Evolutionary conservation across 2,329 filamentous ascomycete genomes (phyloP), one percentile per base, ranked within the genome.

Genomic region (Ophiocordyceps sinensis): DNA sequence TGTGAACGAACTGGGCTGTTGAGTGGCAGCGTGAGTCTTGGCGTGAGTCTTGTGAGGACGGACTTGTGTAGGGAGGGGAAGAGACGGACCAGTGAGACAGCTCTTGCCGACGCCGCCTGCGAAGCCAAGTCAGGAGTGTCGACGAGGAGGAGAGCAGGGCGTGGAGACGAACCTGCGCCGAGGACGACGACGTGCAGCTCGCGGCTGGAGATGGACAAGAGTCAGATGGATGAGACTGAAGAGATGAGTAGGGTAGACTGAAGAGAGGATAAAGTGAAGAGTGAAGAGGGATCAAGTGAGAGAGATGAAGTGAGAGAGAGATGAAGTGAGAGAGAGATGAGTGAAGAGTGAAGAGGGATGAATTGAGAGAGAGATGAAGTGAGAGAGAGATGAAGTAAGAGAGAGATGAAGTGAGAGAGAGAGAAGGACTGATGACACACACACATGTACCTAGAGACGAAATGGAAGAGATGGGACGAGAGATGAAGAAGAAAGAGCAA

Each of bases 41-140:
- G 32, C n/a, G 32, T 7, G 14, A 5, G 12, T 29, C n/a, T n/a
- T n/a, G n/a, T n/a, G n/a, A n/a, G n/a, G n/a, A n/a, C n/a, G n/a
- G n/a, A n/a, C n/a, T n/a, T n/a, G n/a, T n/a, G n/a, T n/a, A n/a
- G 7, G 9, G 10, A 3, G 36, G 5, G 15, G 28, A 28, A 13
- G 23, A 9, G 29, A 40, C 68, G 59, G 69, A 91, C 85, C 85
- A 61, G 86, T 94, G 52, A 94, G 69, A 70, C 86, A 93, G 61
- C 85, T 93, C 65, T 94, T 94, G 47, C 86, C 86, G 57, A 94
- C 86, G 60, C 86, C 86, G 64, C 86, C 83, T 86, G 60, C 42
- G 43, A 42, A 42, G 39, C 41, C 43, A 53, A 54, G 63, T 53
- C 63, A 49, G 49, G 47, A 47, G 28, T 19, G 39, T 35, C 23